Conservation (phyloP, 2,329 filamentous ascomycete species). For the Magnaporthiopsis incrustans region DNA sequence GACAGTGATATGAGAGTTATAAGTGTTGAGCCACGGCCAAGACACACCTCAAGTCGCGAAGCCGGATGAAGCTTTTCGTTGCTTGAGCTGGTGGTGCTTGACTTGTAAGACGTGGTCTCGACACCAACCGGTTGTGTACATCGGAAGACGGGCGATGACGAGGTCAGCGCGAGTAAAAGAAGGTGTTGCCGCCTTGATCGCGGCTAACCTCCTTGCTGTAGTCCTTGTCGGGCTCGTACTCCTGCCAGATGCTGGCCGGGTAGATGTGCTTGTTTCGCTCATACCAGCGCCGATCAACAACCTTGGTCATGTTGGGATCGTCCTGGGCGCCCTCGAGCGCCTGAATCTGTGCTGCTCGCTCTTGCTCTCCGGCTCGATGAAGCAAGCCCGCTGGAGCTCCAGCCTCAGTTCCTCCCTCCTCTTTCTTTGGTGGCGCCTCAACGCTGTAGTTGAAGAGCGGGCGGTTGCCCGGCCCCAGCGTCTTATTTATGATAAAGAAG, state of each 20-base stretch:
- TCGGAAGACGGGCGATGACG: no score
- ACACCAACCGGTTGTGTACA: neutral
- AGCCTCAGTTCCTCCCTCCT: slow-evolving; percentile 8
- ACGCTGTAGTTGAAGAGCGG: slow-evolving; percentile 69
- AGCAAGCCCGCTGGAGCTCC: slow-evolving; percentile 17
- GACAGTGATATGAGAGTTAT: neutral
- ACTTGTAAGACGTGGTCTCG: neutral
- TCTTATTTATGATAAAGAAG: slow-evolving; percentile 90
- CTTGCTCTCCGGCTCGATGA: slow-evolving; percentile 28
- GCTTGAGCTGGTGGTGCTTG: slow-evolving; percentile 1
- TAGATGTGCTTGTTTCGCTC: slow-evolving; percentile 98
- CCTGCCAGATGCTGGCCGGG: slow-evolving; percentile 89
- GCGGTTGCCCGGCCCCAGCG: slow-evolving; percentile 60
- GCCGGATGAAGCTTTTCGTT: no score
- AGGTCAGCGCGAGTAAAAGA: slow-evolving; percentile 63
- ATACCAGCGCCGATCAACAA: slow-evolving; percentile 95
- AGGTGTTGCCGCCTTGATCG: slow-evolving; percentile 83
- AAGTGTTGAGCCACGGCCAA: neutral
- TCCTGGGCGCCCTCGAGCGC: slow-evolving; percentile 67
- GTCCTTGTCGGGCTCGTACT: slow-evolving; percentile 85
- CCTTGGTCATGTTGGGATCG: slow-evolving; percentile 78
- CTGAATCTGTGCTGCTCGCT: slow-evolving; percentile 35
- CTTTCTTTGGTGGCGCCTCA: slow-evolving; percentile 30
- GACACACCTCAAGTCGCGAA: neutral
- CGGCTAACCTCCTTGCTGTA: slow-evolving; percentile 71